A percentile compares a stretch with the other conserved stretches of the same genome.
Conservation (phyloP, 176 grass and related monocot species). For the Eleusine coracana region DNA sequence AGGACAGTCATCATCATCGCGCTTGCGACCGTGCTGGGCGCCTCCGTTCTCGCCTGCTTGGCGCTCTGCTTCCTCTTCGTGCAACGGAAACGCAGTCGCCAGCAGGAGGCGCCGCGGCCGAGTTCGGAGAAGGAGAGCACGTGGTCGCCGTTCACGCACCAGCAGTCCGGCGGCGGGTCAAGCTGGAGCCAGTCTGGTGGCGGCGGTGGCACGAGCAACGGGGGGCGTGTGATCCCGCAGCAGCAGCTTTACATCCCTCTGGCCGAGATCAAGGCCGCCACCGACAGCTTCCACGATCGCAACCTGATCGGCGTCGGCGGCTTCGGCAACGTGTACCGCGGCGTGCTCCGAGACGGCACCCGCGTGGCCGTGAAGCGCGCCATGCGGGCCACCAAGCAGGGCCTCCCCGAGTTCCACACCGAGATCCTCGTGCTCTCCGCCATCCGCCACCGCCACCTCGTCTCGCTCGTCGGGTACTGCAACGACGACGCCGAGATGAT, state of each 20-base stretch:
- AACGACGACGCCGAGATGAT: slow-evolving; percentile 73
- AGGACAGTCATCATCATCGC: background rate
- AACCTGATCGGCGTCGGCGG: slow-evolving; percentile 65
- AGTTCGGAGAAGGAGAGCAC: slow-evolving; percentile 45
- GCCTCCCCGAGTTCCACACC: slow-evolving; percentile 60
- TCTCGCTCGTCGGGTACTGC: slow-evolving; percentile 71
- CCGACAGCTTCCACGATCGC: slow-evolving; percentile 55
- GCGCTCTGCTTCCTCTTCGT: slow-evolving; percentile 22
- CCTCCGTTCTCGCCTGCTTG: slow-evolving; percentile 6
- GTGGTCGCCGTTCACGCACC: slow-evolving; percentile 44
- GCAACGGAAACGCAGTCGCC: slow-evolving; percentile 6
- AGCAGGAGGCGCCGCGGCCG: background rate
- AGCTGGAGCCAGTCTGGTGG: slow-evolving; percentile 40
- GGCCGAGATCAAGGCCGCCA: slow-evolving; percentile 53
- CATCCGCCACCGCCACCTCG: slow-evolving; percentile 73
- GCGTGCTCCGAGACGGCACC: slow-evolving; percentile 48
- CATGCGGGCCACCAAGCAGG: slow-evolving; percentile 47
- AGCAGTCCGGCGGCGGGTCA: slow-evolving; percentile 35
- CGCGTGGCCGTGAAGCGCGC: slow-evolving; percentile 67
- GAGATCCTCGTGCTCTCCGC: slow-evolving; percentile 71
- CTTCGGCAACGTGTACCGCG: slow-evolving; percentile 75
- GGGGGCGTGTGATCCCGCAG: slow-evolving; percentile 29
- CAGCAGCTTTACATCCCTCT: slow-evolving; percentile 49
- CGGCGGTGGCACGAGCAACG: slow-evolving; percentile 23
- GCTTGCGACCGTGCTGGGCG: slow-evolving; percentile 42